Base-by-base conservation (phyloP, 2,329 filamentous ascomycete genomes). In the Fusarium udum region DNA sequence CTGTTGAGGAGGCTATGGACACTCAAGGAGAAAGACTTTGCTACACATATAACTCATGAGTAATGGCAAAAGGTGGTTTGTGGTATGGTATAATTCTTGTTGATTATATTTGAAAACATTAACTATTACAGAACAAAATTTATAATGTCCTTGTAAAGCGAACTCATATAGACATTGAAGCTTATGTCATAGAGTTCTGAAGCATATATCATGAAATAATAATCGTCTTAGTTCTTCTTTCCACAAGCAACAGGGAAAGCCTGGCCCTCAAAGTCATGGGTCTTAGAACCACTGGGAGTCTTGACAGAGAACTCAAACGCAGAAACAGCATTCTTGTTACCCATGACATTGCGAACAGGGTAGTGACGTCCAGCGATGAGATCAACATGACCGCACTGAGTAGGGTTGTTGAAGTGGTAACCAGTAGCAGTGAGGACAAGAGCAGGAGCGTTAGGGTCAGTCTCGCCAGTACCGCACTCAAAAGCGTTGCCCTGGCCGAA, bases 291-390 rank as follows among this genome's bases (percentile, higher is more conserved):
- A 24, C 59, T 57, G 1, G 59, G 59, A 24, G 59, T 61, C 13
- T 20, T 43, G 4, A 61, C 31, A 16, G 18, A 45, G 31, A 61
- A 57, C 39, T 61, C 59, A 1, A 61, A 57, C 3, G 26, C n/a
- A 3, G 59, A 61, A 9, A 61, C 59, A 16, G 59, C 59, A 24
- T 61, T 61, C 59, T 61, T 61, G 62, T 75, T 67, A 1, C 71
- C 75, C 64, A 73, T 75, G 26, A 77, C 75, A 22, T 67, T 76
- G 12, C 75, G 64, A 8, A 77, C 39, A 4, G 73, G 75, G 48
- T 77, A 77, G 28, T 67, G 68, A 7, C 36, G 58, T n/a, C 65
- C 74, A 15, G 60, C 31, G 1, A 74, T 45, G 15, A 77, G 46
- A 40, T 63, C 42, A 24, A 77, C 73, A 0, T 46, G 67, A 0